Evolutionary conservation across 2,329 filamentous ascomycete genomes (phyloP).

Genomic region (Pseudogymnoascus pannorum): DNA sequence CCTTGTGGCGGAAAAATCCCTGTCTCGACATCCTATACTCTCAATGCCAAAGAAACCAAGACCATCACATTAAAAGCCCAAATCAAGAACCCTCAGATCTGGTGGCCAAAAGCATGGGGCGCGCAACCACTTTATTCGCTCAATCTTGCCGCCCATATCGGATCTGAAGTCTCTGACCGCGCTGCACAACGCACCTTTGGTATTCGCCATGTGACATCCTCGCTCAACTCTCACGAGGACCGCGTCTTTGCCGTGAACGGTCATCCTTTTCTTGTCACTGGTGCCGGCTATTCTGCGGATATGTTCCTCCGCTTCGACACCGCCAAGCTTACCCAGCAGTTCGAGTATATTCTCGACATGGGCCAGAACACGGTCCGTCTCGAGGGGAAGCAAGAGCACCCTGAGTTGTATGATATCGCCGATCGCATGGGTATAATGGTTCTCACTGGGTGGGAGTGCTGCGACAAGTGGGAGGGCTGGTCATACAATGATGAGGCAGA

Average conservation of each 20-base stretch:
- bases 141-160: conserved; percentile 6
- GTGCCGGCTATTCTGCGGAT: conserved; percentile 53
- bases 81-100: conserved; percentile 42
- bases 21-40: conserved; percentile 29
- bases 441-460: conserved; percentile 58
- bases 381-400: conserved; percentile 59
- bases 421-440: conserved; percentile 55
- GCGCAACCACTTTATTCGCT: conserved; percentile 42
- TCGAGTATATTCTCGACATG: conserved; percentile 49
- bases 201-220: conserved; percentile 46
- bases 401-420: conserved; percentile 50
- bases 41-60: conserved; percentile 33
- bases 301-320: conserved; percentile 53
- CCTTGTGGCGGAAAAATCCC: conserved; percentile 15
- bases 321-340: conserved; percentile 40
- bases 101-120: conserved; percentile 58
- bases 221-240: conserved; percentile 46
- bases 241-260: conserved; percentile 49
- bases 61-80: conserved; percentile 33
- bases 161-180: conserved; percentile 22
- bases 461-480: conserved; percentile 63
- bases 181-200: conserved; percentile 38
- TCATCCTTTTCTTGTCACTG: conserved; percentile 51
- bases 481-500: conserved; percentile 47
- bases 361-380: conserved; percentile 57